These are phyloP conservation scores for Geopyxis carbonaria DNA, from an alignment of 495 filamentous ascomycete species.

Conservation along the genomic window DNA sequence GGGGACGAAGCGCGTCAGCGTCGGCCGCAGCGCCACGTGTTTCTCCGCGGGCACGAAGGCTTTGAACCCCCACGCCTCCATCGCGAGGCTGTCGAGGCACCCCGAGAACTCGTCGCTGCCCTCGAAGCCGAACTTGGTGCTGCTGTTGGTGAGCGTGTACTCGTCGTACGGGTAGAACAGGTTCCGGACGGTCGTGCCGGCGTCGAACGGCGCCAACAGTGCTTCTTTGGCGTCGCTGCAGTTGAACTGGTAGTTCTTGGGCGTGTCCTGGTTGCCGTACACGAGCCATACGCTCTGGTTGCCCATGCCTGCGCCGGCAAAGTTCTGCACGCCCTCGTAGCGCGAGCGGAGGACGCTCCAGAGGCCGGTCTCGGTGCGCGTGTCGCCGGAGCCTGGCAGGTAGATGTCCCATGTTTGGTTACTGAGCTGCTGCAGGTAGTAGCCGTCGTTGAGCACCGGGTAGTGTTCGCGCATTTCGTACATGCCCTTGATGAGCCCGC, in stretches of 20 bases:
- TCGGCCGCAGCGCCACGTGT: slow-evolving; percentile 39
- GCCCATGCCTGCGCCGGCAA: slow-evolving; percentile 27
- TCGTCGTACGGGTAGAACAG: slow-evolving; percentile 51
- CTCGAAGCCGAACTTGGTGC: slow-evolving; percentile 30
- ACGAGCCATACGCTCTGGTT: slow-evolving; percentile 50
- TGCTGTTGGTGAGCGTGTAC: slow-evolving; percentile 30
- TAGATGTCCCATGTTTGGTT: slow-evolving; percentile 39
- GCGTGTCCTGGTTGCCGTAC: slow-evolving; percentile 44
- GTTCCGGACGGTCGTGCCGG: slow-evolving; percentile 43
- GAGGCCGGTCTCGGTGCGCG: slow-evolving; percentile 46
- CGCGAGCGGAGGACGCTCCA: slow-evolving; percentile 45
- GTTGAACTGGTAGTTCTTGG: slow-evolving; percentile 43
- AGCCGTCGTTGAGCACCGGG: slow-evolving; percentile 49
- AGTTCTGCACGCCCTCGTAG: slow-evolving; percentile 36
- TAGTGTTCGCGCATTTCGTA: slow-evolving; percentile 43
- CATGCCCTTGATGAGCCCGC: slow-evolving; percentile 52
- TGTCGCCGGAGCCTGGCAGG: slow-evolving; percentile 37
- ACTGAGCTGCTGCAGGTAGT: slow-evolving; percentile 40
- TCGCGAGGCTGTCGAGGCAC: slow-evolving; percentile 36
- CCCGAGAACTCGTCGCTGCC: slow-evolving; percentile 35
- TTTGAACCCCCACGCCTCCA: slow-evolving; percentile 44
- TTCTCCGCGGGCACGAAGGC: slow-evolving; percentile 41
- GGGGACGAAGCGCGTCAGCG: slow-evolving; percentile 48
- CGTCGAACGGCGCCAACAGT: slow-evolving; percentile 42
- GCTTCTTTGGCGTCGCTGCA: slow-evolving; percentile 33